These are phyloP conservation scores for Fennellomyces sp. DNA, from an alignment of 371 early-diverging fungal species.

Conservation along the genomic window DNA sequence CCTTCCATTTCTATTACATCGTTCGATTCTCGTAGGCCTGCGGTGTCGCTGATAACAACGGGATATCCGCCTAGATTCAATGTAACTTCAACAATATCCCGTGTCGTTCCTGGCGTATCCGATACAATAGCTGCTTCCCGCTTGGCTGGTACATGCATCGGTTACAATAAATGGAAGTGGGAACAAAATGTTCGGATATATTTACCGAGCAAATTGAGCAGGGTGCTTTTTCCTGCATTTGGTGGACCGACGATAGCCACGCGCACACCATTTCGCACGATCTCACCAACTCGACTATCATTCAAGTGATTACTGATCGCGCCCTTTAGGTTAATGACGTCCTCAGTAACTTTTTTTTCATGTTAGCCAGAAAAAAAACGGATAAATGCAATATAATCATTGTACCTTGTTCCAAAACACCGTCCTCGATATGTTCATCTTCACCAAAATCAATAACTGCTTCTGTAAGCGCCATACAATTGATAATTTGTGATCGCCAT, in stretches of 20 bases:
- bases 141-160: slow-evolving; percentile 44
- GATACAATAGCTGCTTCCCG: slow-evolving; percentile 85
- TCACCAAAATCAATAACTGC: slow-evolving; percentile 87
- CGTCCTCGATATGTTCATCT: slow-evolving; percentile 82
- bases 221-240: slow-evolving; percentile 83
- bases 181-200: neutral
- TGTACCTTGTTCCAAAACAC: slow-evolving; percentile 58
- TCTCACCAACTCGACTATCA: slow-evolving; percentile 75
- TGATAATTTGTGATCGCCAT: slow-evolving; percentile 68
- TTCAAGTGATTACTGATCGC: slow-evolving; percentile 58
- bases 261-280: slow-evolving; percentile 72
- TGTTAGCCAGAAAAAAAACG: neutral
- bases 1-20: slow-evolving; percentile 80
- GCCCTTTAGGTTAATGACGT: slow-evolving; percentile 20
- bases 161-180: neutral
- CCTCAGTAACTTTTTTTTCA: slow-evolving; percentile 2
- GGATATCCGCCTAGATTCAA: slow-evolving; percentile 80
- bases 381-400: neutral
- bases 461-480: slow-evolving; percentile 70
- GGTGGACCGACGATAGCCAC: slow-evolving; percentile 81
- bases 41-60: slow-evolving; percentile 76
- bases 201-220: slow-evolving; percentile 72
- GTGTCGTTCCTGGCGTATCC: slow-evolving; percentile 78
- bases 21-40: slow-evolving; percentile 68
- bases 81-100: slow-evolving; percentile 79